A percentile compares a stretch with the other conserved stretches of the same genome.
Evolutionary conservation across 2,329 filamentous ascomycete genomes (phyloP).

Genomic region (Calonectria honghensis): DNA sequence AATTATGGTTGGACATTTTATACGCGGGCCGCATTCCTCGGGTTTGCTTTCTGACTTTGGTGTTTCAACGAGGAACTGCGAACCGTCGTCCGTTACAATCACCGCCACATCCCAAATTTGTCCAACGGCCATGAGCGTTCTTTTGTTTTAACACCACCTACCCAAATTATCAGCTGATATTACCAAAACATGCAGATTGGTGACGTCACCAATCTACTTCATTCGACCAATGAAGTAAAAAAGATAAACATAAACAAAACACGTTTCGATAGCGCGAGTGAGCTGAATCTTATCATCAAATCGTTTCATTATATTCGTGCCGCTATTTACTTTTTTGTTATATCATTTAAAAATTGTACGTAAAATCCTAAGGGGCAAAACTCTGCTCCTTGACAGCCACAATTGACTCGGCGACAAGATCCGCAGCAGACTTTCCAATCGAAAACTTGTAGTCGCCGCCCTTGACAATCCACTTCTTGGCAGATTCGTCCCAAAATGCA

Average conservation of each 20-base stretch:
- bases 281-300: not conserved
- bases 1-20: not conserved
- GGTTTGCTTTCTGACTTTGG: not conserved
- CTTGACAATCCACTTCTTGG: constrained; percentile 55
- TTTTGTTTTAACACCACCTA: not conserved
- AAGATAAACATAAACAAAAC: not conserved
- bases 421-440: constrained; percentile 52
- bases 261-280: not conserved
- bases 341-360: not conserved
- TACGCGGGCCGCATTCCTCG: not conserved
- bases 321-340: not conserved
- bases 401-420: constrained; percentile 51
- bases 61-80: not conserved
- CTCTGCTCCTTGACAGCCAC: constrained; percentile 47
- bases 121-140: not conserved
- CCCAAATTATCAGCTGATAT: not conserved
- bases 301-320: not conserved
- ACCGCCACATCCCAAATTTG: not conserved
- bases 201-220: not conserved
- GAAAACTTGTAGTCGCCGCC: constrained; percentile 56
- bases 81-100: not conserved
- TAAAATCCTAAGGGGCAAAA: constrained; percentile 44
- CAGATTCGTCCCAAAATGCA: constrained; percentile 55
- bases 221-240: not conserved
- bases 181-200: not conserved